phyloP scores from a whole-genome alignment of 169 alveolate species.

The Babesia caballi region DNA sequence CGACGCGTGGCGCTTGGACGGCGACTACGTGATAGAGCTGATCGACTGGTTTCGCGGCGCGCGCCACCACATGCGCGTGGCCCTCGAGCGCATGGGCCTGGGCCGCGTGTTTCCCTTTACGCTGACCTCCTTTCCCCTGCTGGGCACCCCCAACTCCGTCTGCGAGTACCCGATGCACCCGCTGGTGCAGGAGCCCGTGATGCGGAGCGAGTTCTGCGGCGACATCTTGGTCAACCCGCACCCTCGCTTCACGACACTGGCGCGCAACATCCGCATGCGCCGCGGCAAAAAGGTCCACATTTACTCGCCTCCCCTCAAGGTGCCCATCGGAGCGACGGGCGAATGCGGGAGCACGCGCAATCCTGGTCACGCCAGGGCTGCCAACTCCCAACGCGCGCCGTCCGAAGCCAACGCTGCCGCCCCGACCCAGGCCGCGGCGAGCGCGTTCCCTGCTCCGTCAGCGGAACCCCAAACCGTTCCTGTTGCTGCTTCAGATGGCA shows the following conservation, averaged over 20 bases:
- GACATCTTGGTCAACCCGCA: slow-evolving; percentile 87
- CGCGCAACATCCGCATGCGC: slow-evolving; percentile 78
- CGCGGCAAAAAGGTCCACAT: slow-evolving; percentile 32
- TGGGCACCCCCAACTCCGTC: slow-evolving; percentile 47
- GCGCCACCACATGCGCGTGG: slow-evolving; percentile 39
- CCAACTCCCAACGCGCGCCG: not conserved
- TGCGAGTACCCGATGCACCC: slow-evolving; percentile 30
- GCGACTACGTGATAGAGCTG: slow-evolving; percentile 48
- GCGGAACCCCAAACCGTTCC: not conserved
- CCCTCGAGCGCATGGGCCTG: slow-evolving; percentile 41
- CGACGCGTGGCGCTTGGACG: slow-evolving; percentile 63
- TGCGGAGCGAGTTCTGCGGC: slow-evolving; percentile 52
- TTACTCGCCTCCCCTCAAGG: not conserved
- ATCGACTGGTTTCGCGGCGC: slow-evolving; percentile 42
- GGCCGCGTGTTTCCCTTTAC: slow-evolving; percentile 50
- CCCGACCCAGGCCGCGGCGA: not conserved
- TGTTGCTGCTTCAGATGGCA: not conserved
- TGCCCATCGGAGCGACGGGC: no score
- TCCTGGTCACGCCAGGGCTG: not conserved
- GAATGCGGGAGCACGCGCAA: not conserved
- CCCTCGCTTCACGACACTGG: slow-evolving; percentile 86
- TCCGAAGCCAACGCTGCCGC: not conserved
- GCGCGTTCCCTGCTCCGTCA: not conserved
- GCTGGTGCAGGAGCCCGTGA: slow-evolving; percentile 11
- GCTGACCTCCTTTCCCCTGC: slow-evolving; percentile 45